Evolutionary conservation across 2,329 filamentous ascomycete genomes (phyloP).

Genomic region (Colletotrichum salicis): DNA sequence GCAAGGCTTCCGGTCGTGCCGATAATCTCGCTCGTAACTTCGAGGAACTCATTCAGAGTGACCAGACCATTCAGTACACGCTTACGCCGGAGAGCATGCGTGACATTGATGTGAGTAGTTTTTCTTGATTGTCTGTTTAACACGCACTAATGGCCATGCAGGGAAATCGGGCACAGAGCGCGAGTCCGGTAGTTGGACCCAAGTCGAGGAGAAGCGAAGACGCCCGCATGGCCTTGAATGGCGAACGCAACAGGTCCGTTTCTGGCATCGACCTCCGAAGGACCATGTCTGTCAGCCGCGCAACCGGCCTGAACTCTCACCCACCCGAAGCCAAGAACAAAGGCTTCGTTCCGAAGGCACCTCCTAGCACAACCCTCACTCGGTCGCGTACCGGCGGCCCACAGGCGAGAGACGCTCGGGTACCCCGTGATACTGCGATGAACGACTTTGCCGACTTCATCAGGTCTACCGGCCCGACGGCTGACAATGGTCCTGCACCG

Average conservation of each 20-base stretch:
- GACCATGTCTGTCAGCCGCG: constrained; percentile 45
- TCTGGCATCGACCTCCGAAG: constrained; percentile 57
- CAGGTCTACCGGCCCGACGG: constrained; percentile 81
- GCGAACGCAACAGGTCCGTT: constrained; percentile 43
- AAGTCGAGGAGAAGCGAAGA: constrained; percentile 61
- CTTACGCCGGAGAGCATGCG: constrained; percentile 84
- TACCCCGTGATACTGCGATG: constrained; percentile 75
- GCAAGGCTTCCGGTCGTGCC: constrained; percentile 53
- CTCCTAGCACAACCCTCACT: constrained; percentile 44
- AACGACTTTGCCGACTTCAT: constrained; percentile 89
- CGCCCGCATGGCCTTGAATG: constrained; percentile 46
- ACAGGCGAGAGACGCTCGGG: constrained; percentile 76
- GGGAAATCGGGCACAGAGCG: constrained; percentile 51
- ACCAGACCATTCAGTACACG: constrained; percentile 85
- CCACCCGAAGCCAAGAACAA: constrained; percentile 41
- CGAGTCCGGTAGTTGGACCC: constrained; percentile 53
- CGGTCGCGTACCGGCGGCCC: constrained; percentile 46
- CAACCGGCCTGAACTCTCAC: constrained; percentile 51
- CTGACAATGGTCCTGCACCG: constrained; percentile 50
- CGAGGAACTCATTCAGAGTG: constrained; percentile 83
- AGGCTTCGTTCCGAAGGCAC: constrained; percentile 45
- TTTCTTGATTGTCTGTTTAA: background rate
- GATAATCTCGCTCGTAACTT: constrained; percentile 75
- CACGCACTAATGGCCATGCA: constrained; percentile 41
- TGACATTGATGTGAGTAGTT: constrained; percentile 57